A percentile compares a stretch with the other conserved stretches of the same genome.
Conservation (phyloP, 1,284 basidiomycete species). For the Leccinum huronense region DNA sequence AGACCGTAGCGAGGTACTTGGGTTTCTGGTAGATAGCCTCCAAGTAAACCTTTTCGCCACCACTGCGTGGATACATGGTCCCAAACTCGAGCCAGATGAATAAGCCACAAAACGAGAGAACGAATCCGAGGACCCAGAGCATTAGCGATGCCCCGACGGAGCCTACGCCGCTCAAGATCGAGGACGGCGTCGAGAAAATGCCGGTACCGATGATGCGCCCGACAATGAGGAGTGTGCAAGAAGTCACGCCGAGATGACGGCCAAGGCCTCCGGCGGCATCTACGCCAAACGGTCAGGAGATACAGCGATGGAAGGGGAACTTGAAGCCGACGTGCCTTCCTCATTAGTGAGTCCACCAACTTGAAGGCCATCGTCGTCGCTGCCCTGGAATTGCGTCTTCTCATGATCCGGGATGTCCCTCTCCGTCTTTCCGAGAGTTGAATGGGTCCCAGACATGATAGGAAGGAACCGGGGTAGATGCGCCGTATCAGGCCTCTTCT, state of each 20-base stretch:
- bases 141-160: constrained; percentile 54
- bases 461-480: background rate
- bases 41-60: constrained; percentile 58
- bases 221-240: constrained; percentile 49
- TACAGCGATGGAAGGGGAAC: background rate
- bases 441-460: constrained; percentile 14
- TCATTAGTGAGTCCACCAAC: constrained; percentile 28
- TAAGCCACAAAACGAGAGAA: constrained; percentile 51
- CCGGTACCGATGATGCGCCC: constrained; percentile 60
- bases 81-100: constrained; percentile 60
- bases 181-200: constrained; percentile 62
- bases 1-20: constrained; percentile 45
- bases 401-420: constrained; percentile 1
- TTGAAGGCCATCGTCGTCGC: constrained; percentile 17
- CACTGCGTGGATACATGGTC: constrained; percentile 52
- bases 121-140: constrained; percentile 57
- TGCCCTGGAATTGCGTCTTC: background rate
- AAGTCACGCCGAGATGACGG: constrained; percentile 48
- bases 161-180: constrained; percentile 48
- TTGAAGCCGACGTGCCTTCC: constrained; percentile 26
- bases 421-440: constrained; percentile 7
- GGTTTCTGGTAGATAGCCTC: constrained; percentile 49
- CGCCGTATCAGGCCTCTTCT: background rate
- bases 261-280: constrained; percentile 49
- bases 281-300: constrained; percentile 26